Percentiles rank a stretch among this genome's conserved stretches.
phyloP scores from a whole-genome alignment of 179 eudicot genomes.

The Heliamphora pulchella region DNA sequence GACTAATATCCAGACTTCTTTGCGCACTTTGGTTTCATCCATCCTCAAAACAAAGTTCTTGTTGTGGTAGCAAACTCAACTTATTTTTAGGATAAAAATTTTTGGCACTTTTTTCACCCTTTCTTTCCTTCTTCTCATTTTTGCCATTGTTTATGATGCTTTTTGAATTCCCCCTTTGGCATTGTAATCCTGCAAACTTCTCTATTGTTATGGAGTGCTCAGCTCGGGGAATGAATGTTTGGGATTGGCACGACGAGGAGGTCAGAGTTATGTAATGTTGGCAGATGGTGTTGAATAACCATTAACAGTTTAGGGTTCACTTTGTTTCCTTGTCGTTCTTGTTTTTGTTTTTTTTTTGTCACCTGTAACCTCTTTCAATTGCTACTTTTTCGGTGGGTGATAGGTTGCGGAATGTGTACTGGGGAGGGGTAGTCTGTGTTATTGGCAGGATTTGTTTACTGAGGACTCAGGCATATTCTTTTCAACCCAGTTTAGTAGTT shows the following conservation, averaged over 20 bases:
- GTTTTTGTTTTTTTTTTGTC: too few species aligned
- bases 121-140: background rate
- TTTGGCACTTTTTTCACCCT: background rate
- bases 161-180: background rate
- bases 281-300: background rate
- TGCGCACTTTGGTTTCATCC: background rate
- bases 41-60: background rate
- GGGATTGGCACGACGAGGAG: background rate
- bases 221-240: background rate
- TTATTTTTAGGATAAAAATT: background rate
- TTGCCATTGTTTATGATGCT: background rate
- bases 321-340: background rate
- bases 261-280: background rate
- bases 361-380: too few species aligned
- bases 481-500: background rate
- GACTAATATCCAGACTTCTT: conserved; percentile 21
- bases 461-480: background rate
- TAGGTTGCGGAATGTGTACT: conserved; percentile 1
- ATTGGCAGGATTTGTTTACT: background rate
- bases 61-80: background rate
- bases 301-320: conserved; percentile 7
- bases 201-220: background rate
- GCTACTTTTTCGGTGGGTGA: background rate
- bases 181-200: background rate
- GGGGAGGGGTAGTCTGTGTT: background rate